These are phyloP conservation scores for Kazachstania martiniae DNA, from an alignment of 805 yeast genomes.

Conservation along the genomic window DNA sequence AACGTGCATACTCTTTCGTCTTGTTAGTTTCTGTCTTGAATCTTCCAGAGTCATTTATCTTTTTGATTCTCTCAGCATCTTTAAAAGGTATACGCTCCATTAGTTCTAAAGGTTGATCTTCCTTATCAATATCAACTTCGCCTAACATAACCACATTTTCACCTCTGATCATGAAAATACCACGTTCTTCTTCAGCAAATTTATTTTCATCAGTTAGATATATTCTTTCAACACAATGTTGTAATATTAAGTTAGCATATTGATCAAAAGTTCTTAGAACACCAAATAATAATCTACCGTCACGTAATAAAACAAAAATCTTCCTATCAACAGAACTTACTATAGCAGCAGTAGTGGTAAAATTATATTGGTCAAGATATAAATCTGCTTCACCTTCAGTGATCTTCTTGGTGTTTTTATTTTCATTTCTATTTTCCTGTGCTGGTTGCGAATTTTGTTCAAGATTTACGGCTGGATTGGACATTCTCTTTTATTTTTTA, in stretches of 20 bases:
- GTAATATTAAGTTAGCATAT: constrained; percentile 83
- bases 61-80: constrained; percentile 42
- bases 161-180: constrained; percentile 85
- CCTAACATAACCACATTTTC: constrained; percentile 93
- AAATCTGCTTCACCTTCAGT: constrained; percentile 41
- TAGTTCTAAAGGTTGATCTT: constrained; percentile 54
- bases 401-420: constrained; percentile 17
- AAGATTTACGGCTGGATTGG: too few relatives aligned
- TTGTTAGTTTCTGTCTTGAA: constrained; percentile 35
- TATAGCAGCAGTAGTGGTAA: constrained; percentile 84
- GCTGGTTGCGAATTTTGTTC: constrained; percentile 2
- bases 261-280: constrained; percentile 92
- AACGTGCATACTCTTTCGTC: constrained; percentile 38
- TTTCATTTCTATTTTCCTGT: constrained; percentile 2
- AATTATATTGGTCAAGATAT: constrained; percentile 69
- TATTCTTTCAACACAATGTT: constrained; percentile 81
- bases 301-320: constrained; percentile 77
- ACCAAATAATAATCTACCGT: constrained; percentile 82
- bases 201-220: constrained; percentile 43
- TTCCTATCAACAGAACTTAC: constrained; percentile 76
- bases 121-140: constrained; percentile 80
- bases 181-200: constrained; percentile 70
- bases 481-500: too few relatives aligned
- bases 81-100: constrained; percentile 50
- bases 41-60: constrained; percentile 23